Conservation (phyloP, 2,329 filamentous ascomycete species). For the Cercospora canescens region DNA sequence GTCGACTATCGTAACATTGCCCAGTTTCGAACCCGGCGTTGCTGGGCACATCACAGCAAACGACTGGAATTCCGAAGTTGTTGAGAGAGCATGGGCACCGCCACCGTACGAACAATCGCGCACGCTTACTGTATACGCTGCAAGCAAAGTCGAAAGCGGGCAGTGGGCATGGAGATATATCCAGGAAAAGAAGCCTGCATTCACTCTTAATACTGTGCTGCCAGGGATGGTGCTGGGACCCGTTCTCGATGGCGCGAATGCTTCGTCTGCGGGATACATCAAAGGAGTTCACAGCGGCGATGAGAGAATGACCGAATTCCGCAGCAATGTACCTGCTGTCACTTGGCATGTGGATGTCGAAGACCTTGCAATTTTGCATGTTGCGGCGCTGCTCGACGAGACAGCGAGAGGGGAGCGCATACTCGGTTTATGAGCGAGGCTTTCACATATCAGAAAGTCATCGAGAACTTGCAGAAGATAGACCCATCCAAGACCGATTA, state of each 20-base stretch:
- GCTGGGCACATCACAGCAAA: background rate
- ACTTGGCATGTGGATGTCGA: background rate
- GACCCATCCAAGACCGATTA: background rate
- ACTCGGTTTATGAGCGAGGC: background rate
- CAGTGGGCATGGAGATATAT: background rate
- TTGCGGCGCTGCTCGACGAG: background rate
- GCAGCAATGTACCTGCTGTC: background rate
- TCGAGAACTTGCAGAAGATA: background rate
- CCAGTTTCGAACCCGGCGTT: background rate
- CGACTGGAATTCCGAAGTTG: conserved; percentile 6
- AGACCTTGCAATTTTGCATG: background rate
- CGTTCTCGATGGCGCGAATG: background rate
- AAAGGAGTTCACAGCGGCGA: background rate
- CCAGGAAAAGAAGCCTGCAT: background rate
- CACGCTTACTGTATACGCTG: background rate
- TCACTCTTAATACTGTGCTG: background rate
- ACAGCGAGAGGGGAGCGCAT: background rate
- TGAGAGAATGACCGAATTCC: background rate
- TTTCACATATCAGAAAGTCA: background rate
- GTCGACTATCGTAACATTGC: background rate
- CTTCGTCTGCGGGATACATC: background rate
- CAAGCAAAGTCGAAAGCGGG: conserved; percentile 1
- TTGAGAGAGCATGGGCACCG: too few species aligned
- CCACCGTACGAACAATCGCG: background rate
- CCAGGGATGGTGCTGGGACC: background rate